Base-by-base conservation (phyloP, 805 yeast species). In the Saturnispora besseyi region DNA sequence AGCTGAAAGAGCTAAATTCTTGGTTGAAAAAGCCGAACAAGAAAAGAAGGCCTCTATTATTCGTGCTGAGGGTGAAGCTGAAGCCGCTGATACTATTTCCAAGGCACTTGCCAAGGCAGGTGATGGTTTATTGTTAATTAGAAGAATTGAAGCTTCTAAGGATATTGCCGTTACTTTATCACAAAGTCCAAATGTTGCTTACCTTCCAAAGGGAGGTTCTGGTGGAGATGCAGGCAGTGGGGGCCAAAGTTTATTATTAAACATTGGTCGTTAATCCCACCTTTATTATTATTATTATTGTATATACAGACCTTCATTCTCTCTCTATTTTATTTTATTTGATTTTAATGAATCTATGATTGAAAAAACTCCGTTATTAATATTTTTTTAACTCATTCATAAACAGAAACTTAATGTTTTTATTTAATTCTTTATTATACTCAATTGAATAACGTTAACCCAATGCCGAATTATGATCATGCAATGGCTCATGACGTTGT, bases 41-140 rank as follows among this genome's bases (percentile, higher is more conserved):
- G 98, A 91, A 68, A 81, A 96, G 65, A 90, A 85, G 67, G 99
- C 98, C 2, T 74, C 87, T 44, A 88, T 93, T 60, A 90, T 93
- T 58, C 81, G 98, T 62, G 99, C 99, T 29, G 99, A 93, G 70
- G 99, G 98, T 71, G 99, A 93, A 72, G 99, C 99, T 46, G 98
- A 93, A 68, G 88, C 96, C 51, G 99, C 99, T 3, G 98, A 93
- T 53, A 82, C 82, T 53, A 93, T 93, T 55, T 88, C 96, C 33
- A 87, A 82, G 68, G 97, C 98, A 4, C 77, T 93, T 57, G 79
- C 83, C 49, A 90, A 89, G 72, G 89, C 95, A 24, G 99, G 99
- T 66, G 98, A 93, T 63, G 98, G 98, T 57, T 75, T 93, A 59
- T 75, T 93, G 63, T 77, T 87, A 73, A 90, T 93, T 60, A 81